Evolutionary conservation across 2,329 filamentous ascomycete species (phyloP), one percentile per base, ranked within the genome.

Genomic region (Penicillium sclerotiorum): DNA sequence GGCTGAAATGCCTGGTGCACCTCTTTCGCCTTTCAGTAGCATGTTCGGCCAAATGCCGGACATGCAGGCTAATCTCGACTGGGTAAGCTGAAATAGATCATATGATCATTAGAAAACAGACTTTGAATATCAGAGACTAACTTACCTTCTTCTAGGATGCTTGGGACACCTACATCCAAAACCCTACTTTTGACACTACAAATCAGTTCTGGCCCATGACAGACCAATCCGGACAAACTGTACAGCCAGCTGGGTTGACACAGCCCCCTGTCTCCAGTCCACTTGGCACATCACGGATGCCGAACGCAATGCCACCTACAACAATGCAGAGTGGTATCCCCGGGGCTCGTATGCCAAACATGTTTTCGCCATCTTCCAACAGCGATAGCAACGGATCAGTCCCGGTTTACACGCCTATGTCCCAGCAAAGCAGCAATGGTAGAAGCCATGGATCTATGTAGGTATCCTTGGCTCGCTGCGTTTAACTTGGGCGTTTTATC

Each of bases 111-210:
- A 23, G n/a, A n/a, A 22, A 2, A 12, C 6, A 3, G 12, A 6
- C 2, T 39, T 15, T 15, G 9, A 27, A 17, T 20, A 13, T 6
- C 8, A 8, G 8, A 62, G 46, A 42, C 39, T 23, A 57, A 22
- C 22, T 20, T 20, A 13, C 28, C 7, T 7, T 56, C 13, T n/a
- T 27, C 6, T 11, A 86, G 83, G 81, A 86, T 54, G 83, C 84
- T 22, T 88, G 84, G 84, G 85, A 88, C 63, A 82, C 78, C 6
- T 88, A 87, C 59, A 82, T 88, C 40, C 84, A 87, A 65, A 83
- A 81, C 45, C 76, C 81, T 5, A 76, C 65, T 6, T 55, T 77
- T 27, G 76, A 78, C 40, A 62, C 69, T 8, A 58, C 68, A 12
- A 73, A 65, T 35, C 68, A 69, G 40, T 66, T 69, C 47, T 76